Evolutionary conservation across 108 stramenopile species (phyloP), one percentile per base, ranked within the genome.

Genomic region (Discostella stelligeroides): DNA sequence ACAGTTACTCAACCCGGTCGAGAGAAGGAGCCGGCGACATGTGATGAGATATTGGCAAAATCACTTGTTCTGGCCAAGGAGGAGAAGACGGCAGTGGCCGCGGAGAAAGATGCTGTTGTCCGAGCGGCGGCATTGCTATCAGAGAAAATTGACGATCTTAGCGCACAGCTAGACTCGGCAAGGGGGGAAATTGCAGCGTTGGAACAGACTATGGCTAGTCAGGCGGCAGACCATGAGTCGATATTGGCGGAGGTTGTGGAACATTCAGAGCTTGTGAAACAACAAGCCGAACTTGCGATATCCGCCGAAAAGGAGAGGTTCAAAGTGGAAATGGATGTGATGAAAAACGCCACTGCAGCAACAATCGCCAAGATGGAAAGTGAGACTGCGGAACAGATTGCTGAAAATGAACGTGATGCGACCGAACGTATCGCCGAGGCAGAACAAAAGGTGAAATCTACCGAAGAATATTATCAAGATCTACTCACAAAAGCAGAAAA

Each of bases 21-120:
- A 14, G 76, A 72, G 48, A 66, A 72, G 46, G 81, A 76, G 43
- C 66, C 73, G 4, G 79, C 63, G 28, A 66, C 79, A 5, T 84
- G 83, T 49, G 71, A 84, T 60, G 76, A 72, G 23, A 80, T 80
- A 17, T 65, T 84, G 71, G 80, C 80, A 23, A 76, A 78, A 37
- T 76, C 83, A 1, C 45, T 84, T 30, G 83, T 78, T 9, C 48
- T 68, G 21, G 70, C 83, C 29, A 81, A 81, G 21, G 83, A 84
- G 50, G 83, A 78, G 40, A 84, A 84, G 68, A 75, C 72, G 2
- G 69, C 65, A 11, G 42, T 79, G 21, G 42, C 53, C 14, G 72
- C 51, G 6, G 77, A 82, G 49, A 40, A 67, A 9, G 67, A 78
- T 62, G 73, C 71, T 12, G 67, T 76, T 12, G 69, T 78, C n/a